These are phyloP conservation scores for Moringa oleifera DNA, from an alignment of 345 rosid species.

Conservation along the genomic window DNA sequence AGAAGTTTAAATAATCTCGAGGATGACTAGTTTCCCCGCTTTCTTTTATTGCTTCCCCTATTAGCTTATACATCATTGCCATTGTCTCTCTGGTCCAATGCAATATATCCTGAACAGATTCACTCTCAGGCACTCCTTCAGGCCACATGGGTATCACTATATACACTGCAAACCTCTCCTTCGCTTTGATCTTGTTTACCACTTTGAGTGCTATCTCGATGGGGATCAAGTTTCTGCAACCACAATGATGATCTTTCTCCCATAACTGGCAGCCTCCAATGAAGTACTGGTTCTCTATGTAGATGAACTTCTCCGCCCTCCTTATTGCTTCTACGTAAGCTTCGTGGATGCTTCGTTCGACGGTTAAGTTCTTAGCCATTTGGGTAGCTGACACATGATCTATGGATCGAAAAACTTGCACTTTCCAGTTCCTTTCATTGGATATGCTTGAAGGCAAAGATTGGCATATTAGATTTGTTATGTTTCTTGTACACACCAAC, in stretches of 20 bases:
- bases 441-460: conserved; percentile 28
- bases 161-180: conserved; percentile 70
- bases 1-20: conserved; percentile 75
- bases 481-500: conserved; percentile 36
- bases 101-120: conserved; percentile 75
- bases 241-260: conserved; percentile 54
- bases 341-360: conserved; percentile 75
- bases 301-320: conserved; percentile 67
- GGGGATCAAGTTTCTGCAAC: conserved; percentile 80
- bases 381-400: conserved; percentile 55
- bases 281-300: conserved; percentile 88
- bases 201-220: conserved; percentile 74
- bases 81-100: conserved; percentile 90
- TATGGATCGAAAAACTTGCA: conserved; percentile 75
- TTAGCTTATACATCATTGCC: conserved; percentile 73
- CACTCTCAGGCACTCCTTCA: conserved; percentile 79
- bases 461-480: conserved; percentile 27
- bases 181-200: conserved; percentile 48
- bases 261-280: conserved; percentile 79
- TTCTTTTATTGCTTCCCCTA: conserved; percentile 64
- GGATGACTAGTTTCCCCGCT: conserved; percentile 49
- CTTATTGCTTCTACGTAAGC: conserved; percentile 74
- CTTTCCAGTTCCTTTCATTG: conserved; percentile 53
- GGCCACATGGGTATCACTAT: conserved; percentile 97
- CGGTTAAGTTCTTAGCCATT: conserved; percentile 36